Base-by-base conservation (phyloP, 441 rosid species). In the Kokia cookei region DNA sequence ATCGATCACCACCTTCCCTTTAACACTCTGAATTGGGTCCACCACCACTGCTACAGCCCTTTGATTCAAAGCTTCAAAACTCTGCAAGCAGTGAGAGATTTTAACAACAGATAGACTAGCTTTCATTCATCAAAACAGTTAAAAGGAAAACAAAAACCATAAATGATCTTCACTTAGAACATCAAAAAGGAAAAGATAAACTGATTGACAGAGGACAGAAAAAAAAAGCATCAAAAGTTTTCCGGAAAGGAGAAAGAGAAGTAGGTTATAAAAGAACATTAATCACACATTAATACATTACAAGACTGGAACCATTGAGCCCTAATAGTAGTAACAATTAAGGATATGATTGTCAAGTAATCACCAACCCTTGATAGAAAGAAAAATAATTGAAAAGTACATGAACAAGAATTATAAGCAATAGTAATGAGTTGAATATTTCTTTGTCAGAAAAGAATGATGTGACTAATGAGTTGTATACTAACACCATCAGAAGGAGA, bases 51-150 rank as follows among this genome's bases (percentile, higher is more conserved):
- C 98, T 27, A 96, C 98, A 69, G 98, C 99, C 63, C 97, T 84
- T 76, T 96, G 98, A 78, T 96, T 96, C 79, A 96, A 78, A 78
- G 98, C 99, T 88, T 96, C 99, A 86, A 96, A 96, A 88, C 99
- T 96, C 99, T 96, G 87, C 76, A 79, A 73, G 58, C 7, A 55
- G 64, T 24, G 77, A 32, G 50, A 68, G 47, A 73, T 72, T 55
- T 63, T 61, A 76, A 14, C 27, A 64, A 68, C 37, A 67, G 22
- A 74, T 35, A n/a, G 26, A 35, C 24, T n/a, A 8, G 17, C 69
- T 11, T 53, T 6, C 26, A 6, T 22, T 13, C 58, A 50, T 29
- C 54, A 14, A 12, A 65, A 14, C 6, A 35, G 5, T 22, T 29
- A 15, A 67, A 64, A 27, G 54, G 22, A 73, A 61, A 42, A 9